Conservation (phyloP, 176 grass and related monocot genomes). For the Avena insularis region DNA sequence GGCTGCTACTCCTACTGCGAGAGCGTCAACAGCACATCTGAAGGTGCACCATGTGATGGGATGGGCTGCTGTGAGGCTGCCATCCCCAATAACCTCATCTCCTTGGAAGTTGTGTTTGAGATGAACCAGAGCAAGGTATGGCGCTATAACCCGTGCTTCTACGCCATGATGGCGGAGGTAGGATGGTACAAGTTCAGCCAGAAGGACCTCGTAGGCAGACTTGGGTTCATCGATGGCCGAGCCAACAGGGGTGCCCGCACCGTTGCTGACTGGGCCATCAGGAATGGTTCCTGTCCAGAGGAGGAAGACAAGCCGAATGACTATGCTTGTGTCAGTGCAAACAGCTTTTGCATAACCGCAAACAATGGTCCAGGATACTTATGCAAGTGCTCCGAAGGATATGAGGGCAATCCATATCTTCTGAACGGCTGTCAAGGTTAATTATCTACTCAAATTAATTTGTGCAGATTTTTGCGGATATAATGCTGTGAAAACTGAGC, state of each 20-base stretch:
- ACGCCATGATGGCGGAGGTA: slow-evolving; percentile 5
- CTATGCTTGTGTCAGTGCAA: neutral
- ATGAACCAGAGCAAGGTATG: neutral
- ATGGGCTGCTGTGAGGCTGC: slow-evolving; percentile 29
- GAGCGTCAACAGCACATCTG: neutral
- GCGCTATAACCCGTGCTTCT: slow-evolving; percentile 10
- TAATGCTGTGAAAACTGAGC: neutral
- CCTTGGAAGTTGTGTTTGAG: neutral
- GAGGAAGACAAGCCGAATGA: neutral
- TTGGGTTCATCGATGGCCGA: neutral
- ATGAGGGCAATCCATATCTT: slow-evolving; percentile 11
- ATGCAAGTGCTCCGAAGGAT: slow-evolving; percentile 28
- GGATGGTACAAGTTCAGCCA: slow-evolving; percentile 25
- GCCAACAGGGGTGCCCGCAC: neutral
- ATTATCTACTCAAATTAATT: neutral
- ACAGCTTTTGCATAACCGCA: slow-evolving; percentile 4
- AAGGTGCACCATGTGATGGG: slow-evolving; percentile 8
- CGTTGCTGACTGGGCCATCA: slow-evolving; percentile 1
- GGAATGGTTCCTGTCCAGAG: neutral
- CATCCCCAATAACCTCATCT: neutral
- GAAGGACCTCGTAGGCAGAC: neutral
- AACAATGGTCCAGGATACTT: slow-evolving; percentile 32
- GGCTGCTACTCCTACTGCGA: slow-evolving; percentile 14
- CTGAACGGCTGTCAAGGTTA: slow-evolving; percentile 6
- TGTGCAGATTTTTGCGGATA: neutral